phyloP scores from a whole-genome alignment of 345 rosid species.

The Noccaea caerulescens region DNA sequence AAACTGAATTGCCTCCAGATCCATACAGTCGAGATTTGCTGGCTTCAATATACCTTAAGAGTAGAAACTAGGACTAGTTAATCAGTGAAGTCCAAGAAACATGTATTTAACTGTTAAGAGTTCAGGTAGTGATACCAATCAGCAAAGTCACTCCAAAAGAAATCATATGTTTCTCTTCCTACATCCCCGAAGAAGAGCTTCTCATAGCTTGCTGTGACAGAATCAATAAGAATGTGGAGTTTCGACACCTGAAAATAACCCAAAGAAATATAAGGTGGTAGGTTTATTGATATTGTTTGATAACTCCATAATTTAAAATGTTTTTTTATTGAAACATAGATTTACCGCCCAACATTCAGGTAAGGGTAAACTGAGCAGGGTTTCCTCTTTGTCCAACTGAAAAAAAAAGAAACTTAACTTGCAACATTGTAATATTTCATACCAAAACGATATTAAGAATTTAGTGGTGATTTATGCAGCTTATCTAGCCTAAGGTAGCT shows the following conservation, averaged over 20 bases:
- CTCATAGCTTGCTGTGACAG: slow-evolving; percentile 80
- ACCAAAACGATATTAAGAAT: slow-evolving; percentile 4
- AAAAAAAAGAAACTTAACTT: background rate
- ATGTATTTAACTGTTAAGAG: slow-evolving; percentile 17
- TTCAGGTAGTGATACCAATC: slow-evolving; percentile 67
- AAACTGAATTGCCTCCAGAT: slow-evolving; percentile 54
- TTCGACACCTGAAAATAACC: slow-evolving; percentile 71
- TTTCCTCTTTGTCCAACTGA: slow-evolving; percentile 78
- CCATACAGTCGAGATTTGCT: slow-evolving; percentile 85
- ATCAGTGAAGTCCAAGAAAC: slow-evolving; percentile 21
- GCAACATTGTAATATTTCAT: background rate
- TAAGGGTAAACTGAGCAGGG: slow-evolving; percentile 63
- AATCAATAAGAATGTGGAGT: slow-evolving; percentile 83
- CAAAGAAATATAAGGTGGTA: slow-evolving; percentile 26
- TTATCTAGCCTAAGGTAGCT: slow-evolving; percentile 18
- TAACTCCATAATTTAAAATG: slow-evolving; percentile 9
- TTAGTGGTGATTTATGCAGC: background rate
- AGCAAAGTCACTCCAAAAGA: slow-evolving; percentile 97
- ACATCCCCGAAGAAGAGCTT: slow-evolving; percentile 89
- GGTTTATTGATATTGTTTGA: slow-evolving; percentile 1
- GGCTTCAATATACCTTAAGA: slow-evolving; percentile 89
- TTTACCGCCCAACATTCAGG: slow-evolving; percentile 97
- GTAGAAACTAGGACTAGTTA: slow-evolving; percentile 33
- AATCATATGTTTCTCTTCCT: slow-evolving; percentile 93
- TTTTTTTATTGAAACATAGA: background rate